These are phyloP conservation scores for Psilocybe subaeruginosa DNA, from an alignment of 768 basidiomycete genomes.

Conservation along the genomic window DNA sequence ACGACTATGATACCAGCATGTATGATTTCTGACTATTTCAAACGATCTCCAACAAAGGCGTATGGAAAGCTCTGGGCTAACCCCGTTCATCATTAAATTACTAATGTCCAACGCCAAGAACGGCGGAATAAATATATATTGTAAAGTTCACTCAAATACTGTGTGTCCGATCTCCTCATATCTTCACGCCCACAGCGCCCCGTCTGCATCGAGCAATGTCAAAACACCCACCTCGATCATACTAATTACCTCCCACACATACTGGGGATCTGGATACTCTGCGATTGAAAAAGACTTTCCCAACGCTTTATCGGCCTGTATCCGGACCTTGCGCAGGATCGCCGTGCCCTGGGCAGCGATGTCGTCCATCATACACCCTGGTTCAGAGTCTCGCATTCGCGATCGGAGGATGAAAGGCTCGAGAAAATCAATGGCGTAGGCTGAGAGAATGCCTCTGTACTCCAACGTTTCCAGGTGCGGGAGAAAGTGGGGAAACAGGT, in stretches of 20 bases:
- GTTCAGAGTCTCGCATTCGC: conserved; percentile 11
- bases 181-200: conserved; percentile 8
- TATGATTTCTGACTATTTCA: too few relatives aligned
- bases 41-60: too few relatives aligned
- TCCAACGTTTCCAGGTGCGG: conserved; percentile 13
- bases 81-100: too few relatives aligned
- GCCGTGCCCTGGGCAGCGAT: neutral
- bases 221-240: conserved; percentile 18
- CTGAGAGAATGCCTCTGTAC: conserved; percentile 16
- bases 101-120: too few relatives aligned
- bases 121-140: too few relatives aligned
- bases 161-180: too few relatives aligned
- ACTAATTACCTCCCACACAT: conserved; percentile 19
- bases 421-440: conserved; percentile 20
- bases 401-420: conserved; percentile 20
- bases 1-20: too few relatives aligned
- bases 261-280: conserved; percentile 17
- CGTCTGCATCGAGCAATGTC: conserved; percentile 12
- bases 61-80: too few relatives aligned
- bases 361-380: neutral
- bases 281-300: conserved; percentile 15
- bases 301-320: conserved; percentile 14
- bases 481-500: conserved; percentile 12
- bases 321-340: conserved; percentile 9
- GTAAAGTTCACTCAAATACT: too few relatives aligned